Base-by-base conservation (phyloP, 805 yeast species). In the Kodamaea jinghongensis region DNA sequence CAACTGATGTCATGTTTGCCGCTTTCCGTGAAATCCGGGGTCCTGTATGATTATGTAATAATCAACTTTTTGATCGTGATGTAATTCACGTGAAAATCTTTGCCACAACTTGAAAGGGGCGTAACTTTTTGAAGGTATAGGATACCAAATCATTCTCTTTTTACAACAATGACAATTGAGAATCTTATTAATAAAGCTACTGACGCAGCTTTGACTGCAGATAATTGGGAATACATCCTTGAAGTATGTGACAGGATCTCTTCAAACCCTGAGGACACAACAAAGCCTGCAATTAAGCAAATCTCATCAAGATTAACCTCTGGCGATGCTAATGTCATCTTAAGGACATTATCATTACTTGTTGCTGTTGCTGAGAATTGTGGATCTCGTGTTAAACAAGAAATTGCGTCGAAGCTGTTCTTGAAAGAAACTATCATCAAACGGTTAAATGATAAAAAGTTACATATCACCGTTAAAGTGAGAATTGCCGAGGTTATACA, bases 381-480 rank as follows among this genome's bases (percentile, higher is more conserved):
- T 48, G 75, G 75, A 2, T 66, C 71, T 3, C 45, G 73, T 17
- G 67, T 69, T 69, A 57, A 61, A 43, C 73, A 68, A 45, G 71
- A 65, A 38, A 69, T 70, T 22, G 72, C 74, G 13, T 46, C 71
- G 12, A 59, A 55, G 37, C 38, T 58, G 8, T 70, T 70, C 43
- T 47, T 65, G 33, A 55, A 59, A 30, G 70, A 61, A n/a, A 35
- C 48, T 6, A 50, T 70, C 20, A 40, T 67, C 17, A 59, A 56
- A 40, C 65, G 69, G 39, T 62, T 88, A 45, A 66, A 78, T 7
- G 85, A 79, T 49, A 55, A 67, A 6, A 60, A 67, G 28, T 75
- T 83, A 23, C 96, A 90, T 63, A 60, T 67, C 17, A 72, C 79
- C 3, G 84, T 93, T 38, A 86, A 86, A 58, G 58, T 66, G 36